Evolutionary conservation across 768 basidiomycete genomes (phyloP), one percentile per base, ranked within the genome.

Genomic region (Kwoniella dendrophila): DNA sequence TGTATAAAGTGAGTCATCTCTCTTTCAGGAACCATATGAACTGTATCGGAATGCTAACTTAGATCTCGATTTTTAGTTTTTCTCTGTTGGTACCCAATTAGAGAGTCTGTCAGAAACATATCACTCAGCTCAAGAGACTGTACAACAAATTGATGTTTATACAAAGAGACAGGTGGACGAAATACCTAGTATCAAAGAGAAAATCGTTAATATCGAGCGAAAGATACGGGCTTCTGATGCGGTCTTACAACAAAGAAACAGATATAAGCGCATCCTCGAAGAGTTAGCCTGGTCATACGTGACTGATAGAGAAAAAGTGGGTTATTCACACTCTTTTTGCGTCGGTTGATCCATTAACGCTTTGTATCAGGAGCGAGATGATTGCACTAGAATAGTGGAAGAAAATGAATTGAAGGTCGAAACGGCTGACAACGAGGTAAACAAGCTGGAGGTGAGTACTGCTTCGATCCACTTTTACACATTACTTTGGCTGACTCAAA

Each of bases 21-120:
- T 26, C 8, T 18, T 8, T 22, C 27, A 20, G 4, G 20, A 43
- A 11, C 20, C 54, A 18, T 30, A 8, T 40, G 30, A 38, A 20
- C 50, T 16, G 48, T 11, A 2, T 30, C 32, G 41, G 7, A 18
- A 52, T 40, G 8, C 40, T 50, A 29, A 45, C 29, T 11, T 16
- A 45, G 40, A 41, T 20, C 5, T 30, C 14, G 16, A 49, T 14
- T 26, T 41, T 0, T 67, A 95, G 92, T 92, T 97, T 79, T 98
- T 98, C 84, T 84, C 98, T 33, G 85, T 87, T 34, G 96, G 96
- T 16, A 98, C 96, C 0, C 90, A 92, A 68, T 85, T 99, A 16
- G 84, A 86, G 34, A 90, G 95, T 70, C 87, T 99, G 45, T 86
- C 85, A 3, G 87, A 90, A 20, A 90, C 94, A 75, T 99, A 99